Evolutionary conservation across 169 alveolate species (phyloP).

Genomic region (Plasmodium knowlesi): DNA sequence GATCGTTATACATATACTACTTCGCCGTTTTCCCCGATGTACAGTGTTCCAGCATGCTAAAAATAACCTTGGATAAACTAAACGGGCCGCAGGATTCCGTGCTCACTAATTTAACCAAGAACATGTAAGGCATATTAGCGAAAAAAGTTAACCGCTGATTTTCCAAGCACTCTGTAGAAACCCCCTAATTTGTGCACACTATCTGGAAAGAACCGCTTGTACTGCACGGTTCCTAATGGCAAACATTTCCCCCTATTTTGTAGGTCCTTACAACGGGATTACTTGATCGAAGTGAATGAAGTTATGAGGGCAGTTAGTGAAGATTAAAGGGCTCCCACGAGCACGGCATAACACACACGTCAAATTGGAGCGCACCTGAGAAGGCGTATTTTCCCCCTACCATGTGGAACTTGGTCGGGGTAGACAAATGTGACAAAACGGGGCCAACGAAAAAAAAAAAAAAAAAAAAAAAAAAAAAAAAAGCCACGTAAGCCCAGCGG

Average conservation of each 20-base stretch:
- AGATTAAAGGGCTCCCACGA: neutral
- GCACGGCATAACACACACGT: neutral
- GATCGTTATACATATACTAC: neutral
- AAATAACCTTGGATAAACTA: conserved; percentile 10
- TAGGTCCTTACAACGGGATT: conserved; percentile 25
- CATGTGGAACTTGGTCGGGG: neutral
- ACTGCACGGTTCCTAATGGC: neutral
- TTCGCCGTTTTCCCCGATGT: neutral
- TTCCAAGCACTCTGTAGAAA: neutral
- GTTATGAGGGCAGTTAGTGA: neutral
- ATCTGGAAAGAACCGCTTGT: neutral
- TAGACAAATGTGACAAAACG: neutral
- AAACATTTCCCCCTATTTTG: neutral
- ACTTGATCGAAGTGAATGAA: neutral
- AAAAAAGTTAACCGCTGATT: neutral
- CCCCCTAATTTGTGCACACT: neutral
- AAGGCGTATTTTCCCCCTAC: neutral
- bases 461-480: neutral
- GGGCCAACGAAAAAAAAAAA: neutral
- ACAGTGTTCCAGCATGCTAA: conserved; percentile 10
- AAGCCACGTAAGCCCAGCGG: neutral
- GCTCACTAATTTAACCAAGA: conserved; percentile 12
- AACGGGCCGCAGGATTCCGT: conserved; percentile 34
- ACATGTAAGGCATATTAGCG: neutral
- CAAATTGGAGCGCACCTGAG: neutral